Evolutionary conservation across 352 stramenopile genomes (phyloP).

Genomic region (Phytophthora sp.): DNA sequence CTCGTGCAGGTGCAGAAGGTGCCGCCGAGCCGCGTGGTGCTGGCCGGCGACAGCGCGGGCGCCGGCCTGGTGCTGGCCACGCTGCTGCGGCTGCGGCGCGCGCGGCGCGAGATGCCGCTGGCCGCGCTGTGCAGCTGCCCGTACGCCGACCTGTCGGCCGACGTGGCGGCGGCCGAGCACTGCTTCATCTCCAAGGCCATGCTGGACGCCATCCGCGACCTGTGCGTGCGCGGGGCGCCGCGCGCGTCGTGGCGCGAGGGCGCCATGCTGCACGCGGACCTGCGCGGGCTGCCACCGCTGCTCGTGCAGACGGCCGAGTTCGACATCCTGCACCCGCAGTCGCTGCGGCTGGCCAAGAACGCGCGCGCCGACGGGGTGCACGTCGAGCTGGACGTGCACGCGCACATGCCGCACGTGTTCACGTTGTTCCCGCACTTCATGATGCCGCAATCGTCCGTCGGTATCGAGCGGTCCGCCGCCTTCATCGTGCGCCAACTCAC

Average conservation of each 20-base stretch:
- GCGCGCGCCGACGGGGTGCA: conserved; percentile 33
- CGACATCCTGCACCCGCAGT: conserved; percentile 54
- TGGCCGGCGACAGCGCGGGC: conserved; percentile 63
- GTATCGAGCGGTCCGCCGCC: conserved; percentile 43
- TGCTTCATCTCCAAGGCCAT: conserved; percentile 59
- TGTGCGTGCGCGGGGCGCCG: conserved; percentile 22
- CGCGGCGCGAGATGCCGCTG: conserved; percentile 27
- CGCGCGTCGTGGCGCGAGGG: conserved; percentile 42
- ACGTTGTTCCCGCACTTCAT: conserved; percentile 51
- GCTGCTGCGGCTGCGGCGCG: conserved; percentile 43
- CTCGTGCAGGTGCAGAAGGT: conserved; percentile 36
- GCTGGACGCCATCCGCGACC: conserved; percentile 40
- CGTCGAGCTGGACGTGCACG: conserved; percentile 53
- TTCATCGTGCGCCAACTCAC: conserved; percentile 48
- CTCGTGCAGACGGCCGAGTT: conserved; percentile 54
- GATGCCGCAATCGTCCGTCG: conserved; percentile 54
- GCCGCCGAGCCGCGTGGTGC: conserved; percentile 34
- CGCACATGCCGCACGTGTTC: conserved; percentile 70
- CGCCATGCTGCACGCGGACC: conserved; percentile 43
- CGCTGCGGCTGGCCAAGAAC: conserved; percentile 42
- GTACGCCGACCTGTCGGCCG: conserved; percentile 49
- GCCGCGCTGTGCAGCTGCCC: conserved; percentile 52
- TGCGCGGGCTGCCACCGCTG: conserved; percentile 46
- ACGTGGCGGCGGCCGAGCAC: conserved; percentile 38
- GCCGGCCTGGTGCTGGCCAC: conserved; percentile 51